Evolutionary conservation across 176 grass and related monocot genomes (phyloP), one percentile per base, ranked within the genome.

Genomic region (Oryza meridionalis): DNA sequence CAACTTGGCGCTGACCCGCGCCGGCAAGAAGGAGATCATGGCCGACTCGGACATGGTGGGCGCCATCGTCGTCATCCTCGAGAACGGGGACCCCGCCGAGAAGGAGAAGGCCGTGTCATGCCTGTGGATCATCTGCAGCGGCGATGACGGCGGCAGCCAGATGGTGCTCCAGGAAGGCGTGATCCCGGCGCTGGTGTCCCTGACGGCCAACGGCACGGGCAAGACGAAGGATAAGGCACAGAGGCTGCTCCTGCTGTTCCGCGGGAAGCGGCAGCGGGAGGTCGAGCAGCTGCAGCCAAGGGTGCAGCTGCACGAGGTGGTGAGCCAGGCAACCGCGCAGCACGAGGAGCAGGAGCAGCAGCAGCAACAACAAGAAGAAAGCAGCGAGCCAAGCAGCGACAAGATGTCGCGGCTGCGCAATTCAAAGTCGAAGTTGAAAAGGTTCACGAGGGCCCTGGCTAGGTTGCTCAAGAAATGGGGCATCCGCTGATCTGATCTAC

Each of bases 21-120:
- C 35, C 0, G 92, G 88, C 25, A 91, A 82, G 81, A 76, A 84
- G 55, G 74, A 88, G 61, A 85, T 97, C 50, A 68, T 82, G 5
- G 38, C 85, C 0, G 72, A 90, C 76, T 42, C 85, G 13, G 90
- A 67, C 16, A 84, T 90, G 76, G 66, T 97, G 26, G 81, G 76
- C 69, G 76, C 85, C 22, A 77, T 97, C 44, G 84, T 92, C 9
- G 65, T 44, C 13, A 65, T 94, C 63, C 72, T 97, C 9, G 90
- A 97, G 43, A 91, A 85, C 21, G 88, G 86, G 1, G 81, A 83
- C 68, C 67, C 70, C 0, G 40, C 29, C 7, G 95, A 94, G 88
- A 80, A 90, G 86, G 92, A 94, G 86, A 92, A 88, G 84, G 86
- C 95, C 3, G 88, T 75, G 38, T 80, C 95, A 15, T 97, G 90